phyloP scores from a whole-genome alignment of 768 basidiomycete genomes.

The Lactarius tabidus region DNA sequence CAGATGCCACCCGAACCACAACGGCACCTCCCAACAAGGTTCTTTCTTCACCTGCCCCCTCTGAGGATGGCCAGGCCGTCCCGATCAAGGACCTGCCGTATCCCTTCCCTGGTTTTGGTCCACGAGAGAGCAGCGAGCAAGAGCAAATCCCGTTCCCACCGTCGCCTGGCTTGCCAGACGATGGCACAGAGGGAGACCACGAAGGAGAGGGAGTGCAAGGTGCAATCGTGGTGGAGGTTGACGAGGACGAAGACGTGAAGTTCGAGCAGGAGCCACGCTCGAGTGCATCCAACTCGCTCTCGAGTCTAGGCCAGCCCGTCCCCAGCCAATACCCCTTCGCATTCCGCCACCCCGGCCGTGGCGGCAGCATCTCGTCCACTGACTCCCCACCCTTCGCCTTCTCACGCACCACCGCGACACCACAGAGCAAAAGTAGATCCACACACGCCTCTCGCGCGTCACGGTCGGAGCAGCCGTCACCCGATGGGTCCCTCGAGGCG shows the following conservation, averaged over 20 bases:
- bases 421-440: conserved; percentile 34
- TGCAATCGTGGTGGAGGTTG: conserved; percentile 36
- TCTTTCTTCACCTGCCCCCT: conserved; percentile 67
- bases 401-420: conserved; percentile 32
- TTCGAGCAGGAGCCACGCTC: conserved; percentile 34
- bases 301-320: conserved; percentile 76
- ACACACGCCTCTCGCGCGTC: conserved; percentile 36
- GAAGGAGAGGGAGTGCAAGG: conserved; percentile 27
- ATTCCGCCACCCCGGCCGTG: conserved; percentile 51
- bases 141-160: conserved; percentile 77
- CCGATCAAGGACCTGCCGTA: conserved; percentile 59
- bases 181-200: conserved; percentile 29
- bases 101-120: conserved; percentile 61
- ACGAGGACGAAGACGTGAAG: conserved; percentile 44
- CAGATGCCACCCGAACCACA: conserved; percentile 36
- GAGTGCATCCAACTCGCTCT: conserved; percentile 54
- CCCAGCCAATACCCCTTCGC: conserved; percentile 67
- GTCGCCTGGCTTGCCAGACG: conserved; percentile 44
- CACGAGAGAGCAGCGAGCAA: conserved; percentile 48
- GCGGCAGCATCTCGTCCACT: conserved; percentile 40
- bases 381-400: conserved; percentile 31
- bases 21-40: conserved; percentile 39
- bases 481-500: conserved; percentile 51
- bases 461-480: conserved; percentile 36
- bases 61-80: conserved; percentile 48